Conservation (phyloP, 2,329 filamentous ascomycete genomes). For the Hirsutella rhossiliensis region DNA sequence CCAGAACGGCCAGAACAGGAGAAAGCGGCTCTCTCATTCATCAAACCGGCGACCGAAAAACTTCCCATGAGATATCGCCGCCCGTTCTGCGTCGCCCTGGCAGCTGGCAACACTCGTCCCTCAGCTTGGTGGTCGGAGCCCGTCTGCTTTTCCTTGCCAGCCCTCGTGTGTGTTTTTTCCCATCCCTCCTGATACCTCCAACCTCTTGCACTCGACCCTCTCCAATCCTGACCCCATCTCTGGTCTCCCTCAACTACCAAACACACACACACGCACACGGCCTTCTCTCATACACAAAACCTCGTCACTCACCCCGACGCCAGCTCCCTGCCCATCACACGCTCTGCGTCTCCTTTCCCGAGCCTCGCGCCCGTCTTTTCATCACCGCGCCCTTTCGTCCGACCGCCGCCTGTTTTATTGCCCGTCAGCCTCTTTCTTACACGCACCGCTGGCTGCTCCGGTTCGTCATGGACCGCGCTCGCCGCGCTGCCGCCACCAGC, state of each 20-base stretch:
- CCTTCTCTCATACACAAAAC: neutral
- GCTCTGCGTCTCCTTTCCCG: neutral
- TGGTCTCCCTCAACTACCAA: neutral
- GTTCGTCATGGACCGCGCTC: constrained; percentile 23
- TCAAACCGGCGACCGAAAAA: neutral
- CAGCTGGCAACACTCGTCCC: constrained; percentile 1
- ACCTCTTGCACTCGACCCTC: neutral
- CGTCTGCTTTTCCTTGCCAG: neutral
- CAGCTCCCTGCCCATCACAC: neutral
- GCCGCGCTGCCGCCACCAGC: constrained; percentile 17
- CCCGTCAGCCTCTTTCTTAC: neutral
- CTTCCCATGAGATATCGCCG: neutral
- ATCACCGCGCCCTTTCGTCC: neutral
- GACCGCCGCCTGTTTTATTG: neutral
- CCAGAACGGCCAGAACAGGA: constrained; percentile 10
- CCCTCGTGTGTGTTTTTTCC: neutral
- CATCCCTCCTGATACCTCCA: neutral
- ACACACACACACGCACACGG: neutral
- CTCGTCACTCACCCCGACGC: neutral
- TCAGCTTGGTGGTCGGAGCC: constrained; percentile 3
- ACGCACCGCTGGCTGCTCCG: constrained; percentile 5
- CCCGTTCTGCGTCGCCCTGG: constrained; percentile 7
- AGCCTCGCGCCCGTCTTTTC: neutral
- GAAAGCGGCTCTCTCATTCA: constrained; percentile 8
- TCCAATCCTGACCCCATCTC: neutral